Evolutionary conservation across 2,329 filamentous ascomycete genomes (phyloP), one percentile per base, ranked within the genome.

Genomic region (Elsinoe necatrix): DNA sequence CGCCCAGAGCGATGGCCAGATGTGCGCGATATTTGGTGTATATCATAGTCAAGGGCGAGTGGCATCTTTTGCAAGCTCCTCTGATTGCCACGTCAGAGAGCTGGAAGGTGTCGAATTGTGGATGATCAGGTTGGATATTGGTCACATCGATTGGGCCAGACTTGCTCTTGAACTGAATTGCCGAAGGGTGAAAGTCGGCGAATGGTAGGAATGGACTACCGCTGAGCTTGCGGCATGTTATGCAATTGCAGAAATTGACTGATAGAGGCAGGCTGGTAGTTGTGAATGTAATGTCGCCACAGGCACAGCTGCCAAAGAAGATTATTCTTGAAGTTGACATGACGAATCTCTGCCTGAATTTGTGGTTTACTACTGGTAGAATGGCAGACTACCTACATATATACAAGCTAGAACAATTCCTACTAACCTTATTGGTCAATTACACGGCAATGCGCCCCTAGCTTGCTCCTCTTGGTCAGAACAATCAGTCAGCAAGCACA

Each of bases 161-260:
- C 2, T 45, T n/a, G 12, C 25, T 35, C 7, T 25, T 39, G 34
- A 57, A 25, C 12, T 37, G 12, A 34, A 57, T 20, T 21, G 12
- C 47, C 2, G 54, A 37, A 35, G 25, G 16, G 6, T 54, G 14
- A 20, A 56, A 50, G 25, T 43, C 41, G 16, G 45, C 43, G 31
- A 56, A 59, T 9, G 57, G 29, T 54, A 59, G 50, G 37, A 56
- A 59, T 21, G 54, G 27, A 29, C 23, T 54, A 14, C 57, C 57
- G 18, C 52, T 51, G 35, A 59, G 54, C 54, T 56, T 56, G 5
- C 37, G 54, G 35, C 57, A 59, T 23, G 54, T 56, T 4, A 56
- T 20, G 23, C 54, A 56, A 20, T 56, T 56, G 54, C 54, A 56
- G 29, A 21, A 37, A 8, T 47, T 27, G 21, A 47, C 29, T 3